Percentiles rank a stretch among this genome's conserved stretches.
phyloP scores from a whole-genome alignment of 208 protist species.

The Vickermania ingenoplastis region DNA sequence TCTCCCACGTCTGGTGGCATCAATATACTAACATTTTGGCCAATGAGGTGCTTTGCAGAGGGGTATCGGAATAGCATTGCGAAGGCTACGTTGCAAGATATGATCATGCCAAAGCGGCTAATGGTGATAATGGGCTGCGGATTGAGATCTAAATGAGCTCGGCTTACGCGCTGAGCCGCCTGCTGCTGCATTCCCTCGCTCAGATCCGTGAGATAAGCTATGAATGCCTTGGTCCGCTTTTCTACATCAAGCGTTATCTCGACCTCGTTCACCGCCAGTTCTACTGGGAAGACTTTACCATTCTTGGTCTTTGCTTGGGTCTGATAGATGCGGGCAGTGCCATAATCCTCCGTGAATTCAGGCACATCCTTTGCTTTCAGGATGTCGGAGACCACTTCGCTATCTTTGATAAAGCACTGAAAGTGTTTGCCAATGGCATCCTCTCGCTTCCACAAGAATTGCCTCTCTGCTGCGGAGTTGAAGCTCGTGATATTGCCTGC shows the following conservation, averaged over 20 bases:
- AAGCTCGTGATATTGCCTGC: constrained; percentile 19
- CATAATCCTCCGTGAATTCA: not conserved
- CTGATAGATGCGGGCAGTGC: not conserved
- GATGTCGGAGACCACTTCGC: not conserved
- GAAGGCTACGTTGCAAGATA: constrained; percentile 15
- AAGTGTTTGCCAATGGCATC: constrained; percentile 16
- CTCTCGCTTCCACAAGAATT: constrained; percentile 4
- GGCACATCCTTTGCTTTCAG: not conserved
- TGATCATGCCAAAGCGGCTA: constrained; percentile 22
- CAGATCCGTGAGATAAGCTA: constrained; percentile 1
- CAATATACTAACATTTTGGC: constrained; percentile 18
- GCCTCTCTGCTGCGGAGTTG: constrained; percentile 22
- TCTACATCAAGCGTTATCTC: not conserved
- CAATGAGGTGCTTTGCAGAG: constrained; percentile 10
- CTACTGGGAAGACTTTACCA: constrained; percentile 4
- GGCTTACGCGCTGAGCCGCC: constrained; percentile 2
- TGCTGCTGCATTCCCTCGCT: constrained; percentile 9
- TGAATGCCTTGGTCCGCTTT: not conserved
- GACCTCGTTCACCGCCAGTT: constrained; percentile 8
- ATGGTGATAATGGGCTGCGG: constrained; percentile 13
- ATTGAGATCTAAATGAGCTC: not conserved
- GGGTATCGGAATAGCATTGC: constrained; percentile 6
- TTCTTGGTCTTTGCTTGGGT: constrained; percentile 7
- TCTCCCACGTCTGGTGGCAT: constrained; percentile 23
- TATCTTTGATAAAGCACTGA: constrained; percentile 8